Percentiles rank a stretch among this genome's conserved stretches.
These are phyloP conservation scores for Daldinia bambusicola DNA, from an alignment of 495 filamentous ascomycete species.

Conservation along the genomic window DNA sequence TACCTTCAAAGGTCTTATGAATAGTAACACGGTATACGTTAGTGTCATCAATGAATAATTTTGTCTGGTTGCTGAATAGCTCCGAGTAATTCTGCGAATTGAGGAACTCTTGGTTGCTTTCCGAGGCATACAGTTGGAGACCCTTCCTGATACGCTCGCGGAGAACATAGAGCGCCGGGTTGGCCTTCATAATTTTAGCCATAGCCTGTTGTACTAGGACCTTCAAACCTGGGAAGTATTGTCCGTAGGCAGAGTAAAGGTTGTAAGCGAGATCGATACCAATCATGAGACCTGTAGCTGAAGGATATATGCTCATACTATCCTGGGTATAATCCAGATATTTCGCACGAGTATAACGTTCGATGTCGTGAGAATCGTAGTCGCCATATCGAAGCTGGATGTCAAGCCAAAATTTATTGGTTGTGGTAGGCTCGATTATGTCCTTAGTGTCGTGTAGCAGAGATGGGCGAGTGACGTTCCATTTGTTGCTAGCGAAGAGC, in stretches of 20 bases:
- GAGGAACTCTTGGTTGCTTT: constrained; percentile 99
- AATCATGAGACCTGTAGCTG: constrained; percentile 97
- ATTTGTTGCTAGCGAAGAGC: constrained; percentile 97
- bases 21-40: constrained; percentile 99
- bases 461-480: constrained; percentile 95
- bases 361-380: constrained; percentile 99
- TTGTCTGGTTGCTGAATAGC: constrained; percentile 98
- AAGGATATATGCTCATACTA: constrained; percentile 99
- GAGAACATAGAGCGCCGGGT: constrained; percentile 95
- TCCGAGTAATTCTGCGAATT: constrained; percentile 99
- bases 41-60: constrained; percentile 99
- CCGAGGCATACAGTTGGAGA: constrained; percentile 96
- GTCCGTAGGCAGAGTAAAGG: constrained; percentile 95
- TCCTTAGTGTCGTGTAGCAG: constrained; percentile 97
- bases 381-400: constrained; percentile 98
- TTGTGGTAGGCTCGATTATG: constrained; percentile 91
- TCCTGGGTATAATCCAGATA: constrained; percentile 99
- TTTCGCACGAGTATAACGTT: constrained; percentile 96
- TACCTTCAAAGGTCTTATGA: constrained; percentile 99
- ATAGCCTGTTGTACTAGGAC: constrained; percentile 97
- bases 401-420: constrained; percentile 99
- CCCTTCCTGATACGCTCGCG: constrained; percentile 99
- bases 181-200: constrained; percentile 99
- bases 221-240: constrained; percentile 99
- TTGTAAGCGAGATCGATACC: constrained; percentile 99